Evolutionary conservation across 805 yeast genomes (phyloP).

Genomic region (Candida fluviatilis): DNA sequence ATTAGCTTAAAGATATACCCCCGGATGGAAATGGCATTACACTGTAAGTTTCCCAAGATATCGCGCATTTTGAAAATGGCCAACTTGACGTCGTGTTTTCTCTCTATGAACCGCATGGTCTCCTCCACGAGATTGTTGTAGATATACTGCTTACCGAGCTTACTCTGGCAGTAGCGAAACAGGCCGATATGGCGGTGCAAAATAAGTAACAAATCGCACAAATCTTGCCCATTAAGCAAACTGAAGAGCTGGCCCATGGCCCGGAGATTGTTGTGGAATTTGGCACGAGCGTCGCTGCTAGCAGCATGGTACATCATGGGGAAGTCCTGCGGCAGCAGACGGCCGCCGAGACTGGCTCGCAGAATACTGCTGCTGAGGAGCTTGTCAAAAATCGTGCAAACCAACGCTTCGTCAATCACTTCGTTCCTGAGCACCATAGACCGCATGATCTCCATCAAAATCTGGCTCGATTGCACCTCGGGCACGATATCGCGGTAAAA

Average conservation of each 20-base stretch:
- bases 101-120: conserved; percentile 17
- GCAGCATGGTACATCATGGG: conserved; percentile 3
- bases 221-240: conserved; percentile 13
- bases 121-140: conserved; percentile 11
- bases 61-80: conserved; percentile 18
- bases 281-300: conserved; percentile 6
- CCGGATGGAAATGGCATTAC: not conserved
- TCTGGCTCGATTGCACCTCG: not conserved
- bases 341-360: too few species aligned
- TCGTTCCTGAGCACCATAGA: conserved; percentile 3
- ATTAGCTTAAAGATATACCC: conserved; percentile 18
- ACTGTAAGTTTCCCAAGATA: conserved; percentile 10
- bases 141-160: conserved; percentile 10
- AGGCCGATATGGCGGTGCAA: conserved; percentile 6
- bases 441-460: conserved; percentile 8
- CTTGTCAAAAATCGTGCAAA: conserved; percentile 2
- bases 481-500: not conserved
- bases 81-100: conserved; percentile 6
- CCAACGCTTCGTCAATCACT: conserved; percentile 2
- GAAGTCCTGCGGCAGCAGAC: too few species aligned
- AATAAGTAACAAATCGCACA: conserved; percentile 14
- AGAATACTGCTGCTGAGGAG: not conserved
- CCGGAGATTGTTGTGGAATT: conserved; percentile 22
- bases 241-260: conserved; percentile 29
- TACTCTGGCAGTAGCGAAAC: conserved; percentile 7